A percentile compares a stretch with the other conserved stretches of the same genome.
Conservation (phyloP, 1,139 yeast genomes). For the Hemisphaericaspora lyxosophila region DNA sequence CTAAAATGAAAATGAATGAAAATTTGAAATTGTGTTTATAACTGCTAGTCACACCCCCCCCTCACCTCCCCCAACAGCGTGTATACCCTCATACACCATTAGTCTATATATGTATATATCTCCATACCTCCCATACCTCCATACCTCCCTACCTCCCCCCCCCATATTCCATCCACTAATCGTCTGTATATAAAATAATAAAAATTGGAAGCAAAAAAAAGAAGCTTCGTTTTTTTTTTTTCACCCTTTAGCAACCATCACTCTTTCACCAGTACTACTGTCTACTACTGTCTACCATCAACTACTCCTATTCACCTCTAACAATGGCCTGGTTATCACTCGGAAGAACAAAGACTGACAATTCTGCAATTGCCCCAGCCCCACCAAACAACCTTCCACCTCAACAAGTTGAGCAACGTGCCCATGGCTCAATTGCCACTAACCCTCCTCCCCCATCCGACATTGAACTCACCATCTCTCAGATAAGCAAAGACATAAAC, state of each 20-base stretch:
- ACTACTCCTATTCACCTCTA: neutral
- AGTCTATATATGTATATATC: no score
- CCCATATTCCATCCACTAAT: no score
- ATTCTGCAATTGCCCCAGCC: neutral
- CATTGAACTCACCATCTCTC: conserved; percentile 39
- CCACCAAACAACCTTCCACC: conserved; percentile 6
- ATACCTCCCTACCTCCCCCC: no score
- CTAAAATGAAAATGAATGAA: conserved; percentile 39
- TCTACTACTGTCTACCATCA: no score
- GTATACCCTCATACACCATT: no score
- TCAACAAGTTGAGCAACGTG: conserved; percentile 34
- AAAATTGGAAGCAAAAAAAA: no score
- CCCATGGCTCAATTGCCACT: conserved; percentile 28
- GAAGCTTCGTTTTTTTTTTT: no score
- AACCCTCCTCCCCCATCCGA: conserved; percentile 26
- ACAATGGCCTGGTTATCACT: conserved; percentile 16
- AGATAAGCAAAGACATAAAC: conserved; percentile 26
- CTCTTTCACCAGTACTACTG: no score
- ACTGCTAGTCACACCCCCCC: neutral
- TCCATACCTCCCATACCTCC: no score
- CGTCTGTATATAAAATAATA: no score
- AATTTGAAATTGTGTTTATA: conserved; percentile 27
- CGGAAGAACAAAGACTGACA: conserved; percentile 7
- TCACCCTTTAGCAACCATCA: no score
- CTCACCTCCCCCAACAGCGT: neutral